phyloP scores from a whole-genome alignment of 768 basidiomycete genomes.

The Phlebiopsis flavidoalba region DNA sequence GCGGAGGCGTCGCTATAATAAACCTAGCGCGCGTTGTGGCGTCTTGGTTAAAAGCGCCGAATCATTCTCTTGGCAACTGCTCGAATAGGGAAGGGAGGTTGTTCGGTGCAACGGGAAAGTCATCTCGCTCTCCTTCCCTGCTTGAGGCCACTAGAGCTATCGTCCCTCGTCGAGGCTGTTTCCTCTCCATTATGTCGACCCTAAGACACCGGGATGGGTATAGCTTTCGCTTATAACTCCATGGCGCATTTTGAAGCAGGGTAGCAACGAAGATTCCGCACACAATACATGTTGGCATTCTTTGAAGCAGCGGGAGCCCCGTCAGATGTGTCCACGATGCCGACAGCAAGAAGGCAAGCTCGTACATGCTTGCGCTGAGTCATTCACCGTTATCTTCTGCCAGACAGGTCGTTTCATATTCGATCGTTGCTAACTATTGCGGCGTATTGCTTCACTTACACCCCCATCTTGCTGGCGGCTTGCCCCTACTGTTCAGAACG shows the following conservation, averaged over 20 bases:
- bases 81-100: slow-evolving; percentile 1
- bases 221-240: background rate
- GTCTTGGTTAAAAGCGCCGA: background rate
- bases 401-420: background rate
- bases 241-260: background rate
- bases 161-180: background rate
- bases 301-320: too few relatives aligned
- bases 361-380: background rate
- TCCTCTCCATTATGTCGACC: background rate
- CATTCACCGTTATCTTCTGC: background rate
- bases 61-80: slow-evolving; percentile 1
- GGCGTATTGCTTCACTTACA: background rate
- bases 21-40: background rate
- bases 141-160: background rate
- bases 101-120: background rate
- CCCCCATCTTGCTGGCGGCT: background rate
- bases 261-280: background rate
- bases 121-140: background rate
- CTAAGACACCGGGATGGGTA: background rate
- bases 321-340: background rate
- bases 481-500: background rate
- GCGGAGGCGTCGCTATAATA: background rate
- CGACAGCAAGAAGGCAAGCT: background rate
- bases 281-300: background rate
- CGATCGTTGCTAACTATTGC: background rate